These are phyloP conservation scores for Exophiala oligosperma DNA, from an alignment of 2,329 filamentous ascomycete genomes.

Conservation along the genomic window DNA sequence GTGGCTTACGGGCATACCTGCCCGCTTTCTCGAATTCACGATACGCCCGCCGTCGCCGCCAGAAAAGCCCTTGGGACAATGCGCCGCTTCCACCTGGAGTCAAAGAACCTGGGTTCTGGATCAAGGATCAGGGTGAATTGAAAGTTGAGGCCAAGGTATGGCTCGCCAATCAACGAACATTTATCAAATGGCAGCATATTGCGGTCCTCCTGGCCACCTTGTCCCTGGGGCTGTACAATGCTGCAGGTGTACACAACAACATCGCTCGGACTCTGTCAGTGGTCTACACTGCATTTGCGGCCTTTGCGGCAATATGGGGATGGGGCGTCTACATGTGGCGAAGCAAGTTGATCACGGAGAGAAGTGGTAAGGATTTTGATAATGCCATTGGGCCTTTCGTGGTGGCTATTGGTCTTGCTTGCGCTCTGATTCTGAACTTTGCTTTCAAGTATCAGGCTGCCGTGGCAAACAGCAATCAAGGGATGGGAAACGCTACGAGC, in stretches of 20 bases:
- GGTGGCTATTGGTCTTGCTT: conserved; percentile 74
- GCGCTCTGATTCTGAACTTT: conserved; percentile 84
- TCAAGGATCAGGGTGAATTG: conserved; percentile 91
- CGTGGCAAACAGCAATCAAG: neutral
- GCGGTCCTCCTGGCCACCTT: conserved; percentile 81
- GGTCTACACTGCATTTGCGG: conserved; percentile 76
- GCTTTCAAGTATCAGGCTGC: conserved; percentile 62
- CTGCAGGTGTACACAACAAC: conserved; percentile 72
- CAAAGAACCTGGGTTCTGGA: conserved; percentile 78
- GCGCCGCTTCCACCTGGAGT: conserved; percentile 78
- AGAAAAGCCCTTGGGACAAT: conserved; percentile 36
- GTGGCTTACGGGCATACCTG: conserved; percentile 68
- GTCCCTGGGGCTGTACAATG: conserved; percentile 83
- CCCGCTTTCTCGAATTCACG: conserved; percentile 80
- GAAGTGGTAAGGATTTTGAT: conserved; percentile 92
- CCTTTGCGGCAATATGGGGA: conserved; percentile 85
- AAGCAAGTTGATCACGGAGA: conserved; percentile 73
- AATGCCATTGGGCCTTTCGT: conserved; percentile 81
- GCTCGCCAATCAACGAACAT: conserved; percentile 97
- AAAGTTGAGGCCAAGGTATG: conserved; percentile 97
- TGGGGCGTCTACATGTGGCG: conserved; percentile 78
- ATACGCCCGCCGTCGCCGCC: conserved; percentile 60
- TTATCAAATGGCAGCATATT: conserved; percentile 98
- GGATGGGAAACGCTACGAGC: neutral
- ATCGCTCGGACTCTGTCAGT: conserved; percentile 77